Evolutionary conservation across 1,139 yeast genomes (phyloP).

Genomic region (Geotrichum citri-aurantii): DNA sequence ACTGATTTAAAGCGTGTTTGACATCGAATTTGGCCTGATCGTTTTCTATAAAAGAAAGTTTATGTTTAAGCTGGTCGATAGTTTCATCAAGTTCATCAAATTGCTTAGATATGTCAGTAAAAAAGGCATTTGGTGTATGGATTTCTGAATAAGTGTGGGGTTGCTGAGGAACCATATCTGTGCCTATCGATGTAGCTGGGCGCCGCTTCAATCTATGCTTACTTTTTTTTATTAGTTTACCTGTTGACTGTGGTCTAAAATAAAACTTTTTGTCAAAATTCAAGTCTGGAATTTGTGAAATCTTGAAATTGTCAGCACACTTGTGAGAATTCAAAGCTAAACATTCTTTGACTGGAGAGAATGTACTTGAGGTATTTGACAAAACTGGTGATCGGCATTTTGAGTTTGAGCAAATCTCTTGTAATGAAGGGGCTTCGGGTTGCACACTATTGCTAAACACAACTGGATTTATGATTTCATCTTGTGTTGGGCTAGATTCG

Average conservation of each 20-base stretch:
- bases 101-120: not conserved
- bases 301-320: not conserved
- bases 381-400: not conserved
- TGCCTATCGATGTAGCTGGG: constrained; percentile 9
- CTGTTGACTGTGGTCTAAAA: not conserved
- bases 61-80: not conserved
- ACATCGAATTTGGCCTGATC: not conserved
- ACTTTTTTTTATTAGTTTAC: too few species aligned
- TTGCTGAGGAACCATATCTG: not conserved
- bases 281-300: not conserved
- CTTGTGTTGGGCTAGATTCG: not conserved
- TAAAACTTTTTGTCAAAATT: not conserved
- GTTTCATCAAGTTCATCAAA: not conserved
- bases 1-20: not conserved
- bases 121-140: not conserved
- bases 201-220: not conserved
- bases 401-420: not conserved
- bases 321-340: not conserved
- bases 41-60: not conserved
- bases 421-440: not conserved
- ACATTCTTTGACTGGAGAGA: not conserved
- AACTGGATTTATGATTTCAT: not conserved
- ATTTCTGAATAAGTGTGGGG: not conserved
- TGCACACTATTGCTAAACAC: not conserved
- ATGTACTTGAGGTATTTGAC: not conserved